Percentiles rank a stretch among this genome's conserved stretches.
Conservation (phyloP, 805 yeast species). For the Candida yuanshanica region DNA sequence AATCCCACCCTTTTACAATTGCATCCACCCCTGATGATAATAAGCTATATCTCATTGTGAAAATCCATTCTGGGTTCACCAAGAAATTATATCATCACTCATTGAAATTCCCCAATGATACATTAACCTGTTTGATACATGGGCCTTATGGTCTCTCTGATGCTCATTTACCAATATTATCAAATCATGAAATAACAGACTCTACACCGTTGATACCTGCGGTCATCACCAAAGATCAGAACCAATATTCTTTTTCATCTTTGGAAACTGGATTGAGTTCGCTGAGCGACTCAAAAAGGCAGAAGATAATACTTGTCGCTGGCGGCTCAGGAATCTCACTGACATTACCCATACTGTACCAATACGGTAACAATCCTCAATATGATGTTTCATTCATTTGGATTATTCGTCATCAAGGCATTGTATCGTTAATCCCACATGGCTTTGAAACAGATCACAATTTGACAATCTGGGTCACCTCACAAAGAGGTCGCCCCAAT, state of each 20-base stretch:
- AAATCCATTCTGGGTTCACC: conserved; percentile 21
- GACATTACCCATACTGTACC: conserved; percentile 4
- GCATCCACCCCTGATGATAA: conserved; percentile 12
- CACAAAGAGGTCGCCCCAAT: conserved; percentile 16
- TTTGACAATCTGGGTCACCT: conserved; percentile 17
- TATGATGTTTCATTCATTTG: conserved; percentile 20
- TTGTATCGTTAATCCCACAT: conserved; percentile 3
- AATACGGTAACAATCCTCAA: not conserved
- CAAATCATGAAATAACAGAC: not conserved
- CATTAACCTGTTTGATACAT: conserved; percentile 18
- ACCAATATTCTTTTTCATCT: not conserved
- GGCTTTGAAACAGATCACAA: not conserved
- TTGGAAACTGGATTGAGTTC: not conserved
- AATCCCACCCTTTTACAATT: conserved; percentile 26
- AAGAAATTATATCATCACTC: conserved; percentile 11
- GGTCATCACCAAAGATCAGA: not conserved
- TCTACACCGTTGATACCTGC: not conserved
- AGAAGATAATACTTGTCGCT: conserved; percentile 2
- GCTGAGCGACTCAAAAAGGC: not conserved
- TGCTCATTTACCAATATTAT: conserved; percentile 10
- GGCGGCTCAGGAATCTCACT: conserved; percentile 12
- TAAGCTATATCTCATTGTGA: conserved; percentile 11
- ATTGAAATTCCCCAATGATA: not conserved
- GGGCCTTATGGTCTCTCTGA: conserved; percentile 24
- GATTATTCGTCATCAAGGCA: conserved; percentile 14